Conservation (phyloP, 2,329 filamentous ascomycete species). For the Botryotinia calthae region DNA sequence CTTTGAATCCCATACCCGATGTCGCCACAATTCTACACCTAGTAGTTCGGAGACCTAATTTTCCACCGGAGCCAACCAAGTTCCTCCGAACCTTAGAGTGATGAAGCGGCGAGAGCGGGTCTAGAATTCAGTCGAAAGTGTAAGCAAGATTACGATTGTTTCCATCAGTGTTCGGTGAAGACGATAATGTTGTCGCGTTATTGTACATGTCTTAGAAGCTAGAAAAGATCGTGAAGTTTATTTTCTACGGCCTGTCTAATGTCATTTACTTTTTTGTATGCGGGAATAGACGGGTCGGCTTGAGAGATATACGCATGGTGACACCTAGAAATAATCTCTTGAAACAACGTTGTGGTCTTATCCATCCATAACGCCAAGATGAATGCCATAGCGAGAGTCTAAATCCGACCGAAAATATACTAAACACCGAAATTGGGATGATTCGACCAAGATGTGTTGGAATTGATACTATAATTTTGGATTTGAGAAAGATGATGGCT, state of each 20-base stretch:
- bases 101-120: slow-evolving; percentile 4
- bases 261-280: not conserved
- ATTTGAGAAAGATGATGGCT: not conserved
- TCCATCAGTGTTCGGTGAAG: not conserved
- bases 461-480: too few species aligned
- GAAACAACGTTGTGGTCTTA: not conserved
- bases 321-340: not conserved
- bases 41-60: not conserved
- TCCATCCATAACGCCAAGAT: slow-evolving; percentile 2
- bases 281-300: not conserved
- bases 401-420: not conserved
- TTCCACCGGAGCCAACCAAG: not conserved
- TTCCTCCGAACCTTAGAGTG: not conserved
- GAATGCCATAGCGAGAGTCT: not conserved
- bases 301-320: not conserved
- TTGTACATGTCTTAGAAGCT: not conserved
- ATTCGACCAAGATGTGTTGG: not conserved
- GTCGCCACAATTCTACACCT: not conserved
- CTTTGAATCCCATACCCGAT: slow-evolving; percentile 3
- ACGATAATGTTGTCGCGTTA: not conserved
- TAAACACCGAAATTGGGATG: not conserved
- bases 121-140: slow-evolving; percentile 12
- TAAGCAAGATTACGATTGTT: slow-evolving; percentile 1
- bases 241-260: not conserved
- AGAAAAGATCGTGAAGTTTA: not conserved